A percentile compares a stretch with the other conserved stretches of the same genome.
Conservation (phyloP, 2,329 filamentous ascomycete species). For the Pseudogymnoascus pannorum region DNA sequence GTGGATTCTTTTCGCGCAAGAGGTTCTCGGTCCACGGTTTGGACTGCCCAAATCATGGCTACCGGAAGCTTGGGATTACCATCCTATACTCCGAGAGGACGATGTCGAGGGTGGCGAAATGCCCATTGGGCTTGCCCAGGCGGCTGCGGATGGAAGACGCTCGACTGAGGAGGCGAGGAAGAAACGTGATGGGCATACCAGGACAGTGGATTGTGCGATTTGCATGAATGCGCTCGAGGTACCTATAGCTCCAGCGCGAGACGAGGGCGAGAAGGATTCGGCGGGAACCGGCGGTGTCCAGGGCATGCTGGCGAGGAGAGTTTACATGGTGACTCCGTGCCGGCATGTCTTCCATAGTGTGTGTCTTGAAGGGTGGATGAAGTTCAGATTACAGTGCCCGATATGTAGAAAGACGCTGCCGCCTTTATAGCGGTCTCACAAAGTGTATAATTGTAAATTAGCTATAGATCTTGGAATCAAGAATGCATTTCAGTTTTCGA, state of each 20-base stretch:
- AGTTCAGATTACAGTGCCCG: conserved; percentile 84
- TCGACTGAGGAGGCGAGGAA: conserved; percentile 15
- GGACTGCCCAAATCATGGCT: conserved; percentile 64
- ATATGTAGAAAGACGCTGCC: conserved; percentile 89
- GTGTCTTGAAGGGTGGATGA: conserved; percentile 95
- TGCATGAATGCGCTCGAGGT: conserved; percentile 90
- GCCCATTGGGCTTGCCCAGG: conserved; percentile 62
- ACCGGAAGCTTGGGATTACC: conserved; percentile 86
- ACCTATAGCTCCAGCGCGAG: conserved; percentile 61
- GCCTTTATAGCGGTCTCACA: conserved; percentile 51
- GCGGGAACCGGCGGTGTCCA: conserved; percentile 46
- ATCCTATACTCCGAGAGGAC: conserved; percentile 79
- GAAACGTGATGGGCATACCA: conserved; percentile 37
- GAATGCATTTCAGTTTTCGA: neutral
- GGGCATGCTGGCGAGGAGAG: conserved; percentile 68
- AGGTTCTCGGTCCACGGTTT: conserved; percentile 81
- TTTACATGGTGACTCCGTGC: conserved; percentile 97
- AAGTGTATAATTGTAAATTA: neutral
- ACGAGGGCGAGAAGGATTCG: conserved; percentile 36
- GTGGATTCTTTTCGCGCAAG: conserved; percentile 69
- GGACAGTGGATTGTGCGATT: conserved; percentile 83
- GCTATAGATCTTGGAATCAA: neutral
- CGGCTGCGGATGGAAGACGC: conserved; percentile 30
- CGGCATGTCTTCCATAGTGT: conserved; percentile 89
- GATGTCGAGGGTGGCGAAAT: conserved; percentile 71